Evolutionary conservation across 2,329 filamentous ascomycete genomes (phyloP).

Genomic region (Botrytis aclada): DNA sequence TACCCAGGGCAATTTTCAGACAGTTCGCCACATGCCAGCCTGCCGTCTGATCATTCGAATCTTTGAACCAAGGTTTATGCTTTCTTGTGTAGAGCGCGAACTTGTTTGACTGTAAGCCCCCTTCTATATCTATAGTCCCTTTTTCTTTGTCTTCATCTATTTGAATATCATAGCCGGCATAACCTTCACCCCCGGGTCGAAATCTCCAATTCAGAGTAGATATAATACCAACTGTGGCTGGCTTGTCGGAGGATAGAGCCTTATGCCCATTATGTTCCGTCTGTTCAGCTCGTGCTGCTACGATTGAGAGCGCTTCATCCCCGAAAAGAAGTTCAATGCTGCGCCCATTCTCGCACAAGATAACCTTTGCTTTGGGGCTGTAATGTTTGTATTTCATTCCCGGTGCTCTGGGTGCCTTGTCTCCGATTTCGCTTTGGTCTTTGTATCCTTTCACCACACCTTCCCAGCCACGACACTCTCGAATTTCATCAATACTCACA

Average conservation of each 20-base stretch:
- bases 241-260: background rate
- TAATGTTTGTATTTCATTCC: constrained; percentile 99
- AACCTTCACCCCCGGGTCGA: background rate
- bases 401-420: constrained; percentile 72
- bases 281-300: constrained; percentile 19
- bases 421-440: constrained; percentile 66
- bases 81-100: constrained; percentile 6
- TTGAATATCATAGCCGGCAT: background rate
- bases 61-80: background rate
- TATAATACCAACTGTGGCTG: constrained; percentile 39
- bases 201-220: constrained; percentile 15
- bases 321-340: background rate
- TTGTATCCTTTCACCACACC: constrained; percentile 73
- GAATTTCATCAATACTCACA: constrained; percentile 75
- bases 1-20: constrained; percentile 71
- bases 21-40: constrained; percentile 26
- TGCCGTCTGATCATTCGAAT: background rate
- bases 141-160: background rate
- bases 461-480: constrained; percentile 76
- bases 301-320: constrained; percentile 12
- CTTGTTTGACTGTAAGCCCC: background rate
- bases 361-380: constrained; percentile 80
- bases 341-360: constrained; percentile 68
- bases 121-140: no score
- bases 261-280: constrained; percentile 22